Conservation (phyloP, 257 asterid species). For the Nemophila menziesii region DNA sequence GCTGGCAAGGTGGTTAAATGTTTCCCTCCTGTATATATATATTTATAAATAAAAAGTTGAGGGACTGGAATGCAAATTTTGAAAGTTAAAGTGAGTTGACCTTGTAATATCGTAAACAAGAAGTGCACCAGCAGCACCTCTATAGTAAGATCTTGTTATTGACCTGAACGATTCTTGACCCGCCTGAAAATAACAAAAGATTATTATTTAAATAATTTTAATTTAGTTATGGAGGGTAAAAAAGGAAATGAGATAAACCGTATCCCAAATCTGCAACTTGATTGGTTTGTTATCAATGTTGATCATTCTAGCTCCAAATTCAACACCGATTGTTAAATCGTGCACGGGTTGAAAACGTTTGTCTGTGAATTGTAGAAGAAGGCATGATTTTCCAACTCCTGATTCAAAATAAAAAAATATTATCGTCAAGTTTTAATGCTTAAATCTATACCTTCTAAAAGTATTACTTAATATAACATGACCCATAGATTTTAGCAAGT, state of each 20-base stretch:
- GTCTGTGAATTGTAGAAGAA: conserved; percentile 68
- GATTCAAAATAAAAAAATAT: conserved; percentile 5
- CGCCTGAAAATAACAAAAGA: conserved; percentile 29
- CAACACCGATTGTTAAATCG: conserved; percentile 73
- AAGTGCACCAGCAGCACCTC: conserved; percentile 87
- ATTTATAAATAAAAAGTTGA: background rate
- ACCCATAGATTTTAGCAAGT: too few species aligned
- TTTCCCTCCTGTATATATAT: conserved; percentile 52
- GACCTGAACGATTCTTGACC: conserved; percentile 85
- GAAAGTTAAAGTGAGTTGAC: too few species aligned
- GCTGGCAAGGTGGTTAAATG: conserved; percentile 61
- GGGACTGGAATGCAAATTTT: conserved; percentile 6
- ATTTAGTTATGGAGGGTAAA: conserved; percentile 1
- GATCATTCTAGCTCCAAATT: conserved; percentile 67
- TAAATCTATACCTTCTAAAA: background rate
- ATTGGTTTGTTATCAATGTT: conserved; percentile 62
- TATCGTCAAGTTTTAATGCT: background rate
- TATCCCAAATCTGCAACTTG: conserved; percentile 78
- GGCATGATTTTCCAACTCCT: conserved; percentile 90
- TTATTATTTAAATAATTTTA: too few species aligned
- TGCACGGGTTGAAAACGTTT: conserved; percentile 80
- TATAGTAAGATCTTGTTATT: conserved; percentile 66
- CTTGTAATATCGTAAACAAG: conserved; percentile 79
- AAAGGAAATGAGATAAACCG: conserved; percentile 29
- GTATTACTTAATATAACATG: background rate